Percentiles rank a stretch among this genome's conserved stretches.
phyloP scores from a whole-genome alignment of 345 rosid genomes.

The Citrus sp. region DNA sequence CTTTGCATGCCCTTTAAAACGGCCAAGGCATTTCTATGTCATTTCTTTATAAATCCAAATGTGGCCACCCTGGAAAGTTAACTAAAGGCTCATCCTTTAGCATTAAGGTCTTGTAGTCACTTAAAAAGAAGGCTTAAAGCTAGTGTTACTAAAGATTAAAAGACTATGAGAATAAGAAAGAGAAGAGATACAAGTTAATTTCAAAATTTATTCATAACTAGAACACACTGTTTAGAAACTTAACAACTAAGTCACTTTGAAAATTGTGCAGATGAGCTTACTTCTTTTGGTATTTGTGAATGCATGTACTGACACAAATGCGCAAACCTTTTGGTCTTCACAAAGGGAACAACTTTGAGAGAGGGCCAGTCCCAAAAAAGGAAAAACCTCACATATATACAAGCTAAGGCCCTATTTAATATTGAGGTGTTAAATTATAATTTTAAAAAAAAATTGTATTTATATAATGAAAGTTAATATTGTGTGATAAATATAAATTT shows the following conservation, averaged over 20 bases:
- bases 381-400: not conserved
- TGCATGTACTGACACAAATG: not conserved
- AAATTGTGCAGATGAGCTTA: not conserved
- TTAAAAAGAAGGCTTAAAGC: not conserved
- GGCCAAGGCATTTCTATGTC: not conserved
- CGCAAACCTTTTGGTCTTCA: not conserved
- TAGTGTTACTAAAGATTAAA: not conserved
- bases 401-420: no score
- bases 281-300: not conserved
- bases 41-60: constrained; percentile 6
- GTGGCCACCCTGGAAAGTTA: constrained; percentile 37
- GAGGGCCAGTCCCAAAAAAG: not conserved
- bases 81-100: constrained; percentile 1
- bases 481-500: no score
- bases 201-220: not conserved
- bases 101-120: not conserved
- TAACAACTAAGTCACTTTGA: constrained; percentile 27
- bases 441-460: fast-evolving
- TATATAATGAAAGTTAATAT: no score
- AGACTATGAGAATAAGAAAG: constrained; percentile 11
- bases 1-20: not conserved
- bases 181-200: not conserved
- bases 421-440: fast-evolving
- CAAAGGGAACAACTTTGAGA: not conserved
- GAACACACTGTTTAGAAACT: constrained; percentile 23